phyloP scores from a whole-genome alignment of 2,329 filamentous ascomycete genomes.

The Talaromyces sp. region DNA sequence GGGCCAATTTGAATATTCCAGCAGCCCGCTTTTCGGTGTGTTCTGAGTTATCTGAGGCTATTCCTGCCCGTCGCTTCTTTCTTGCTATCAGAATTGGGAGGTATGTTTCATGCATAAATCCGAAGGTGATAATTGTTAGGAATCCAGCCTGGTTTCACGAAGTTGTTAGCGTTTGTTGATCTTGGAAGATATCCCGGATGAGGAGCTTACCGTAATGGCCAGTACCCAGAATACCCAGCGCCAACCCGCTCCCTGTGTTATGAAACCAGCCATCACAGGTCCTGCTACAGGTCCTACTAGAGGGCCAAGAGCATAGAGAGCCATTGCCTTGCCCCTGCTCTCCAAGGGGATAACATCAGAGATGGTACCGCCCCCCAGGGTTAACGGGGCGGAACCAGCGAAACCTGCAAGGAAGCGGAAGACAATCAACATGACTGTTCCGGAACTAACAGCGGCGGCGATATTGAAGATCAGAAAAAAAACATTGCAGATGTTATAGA shows the following conservation, averaged over 20 bases:
- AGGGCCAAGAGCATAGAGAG: neutral
- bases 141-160: neutral
- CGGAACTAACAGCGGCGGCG: conserved; percentile 52
- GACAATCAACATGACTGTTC: neutral
- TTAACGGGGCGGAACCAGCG: neutral
- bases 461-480: conserved; percentile 62
- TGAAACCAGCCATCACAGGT: neutral
- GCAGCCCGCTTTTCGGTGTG: neutral
- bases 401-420: neutral
- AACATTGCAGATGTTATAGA: conserved; percentile 56
- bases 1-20: neutral
- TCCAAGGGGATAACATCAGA: neutral
- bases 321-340: neutral
- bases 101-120: neutral
- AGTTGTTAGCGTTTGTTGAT: too few species aligned
- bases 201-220: neutral
- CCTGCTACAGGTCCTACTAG: neutral
- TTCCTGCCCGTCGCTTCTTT: neutral
- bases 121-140: neutral
- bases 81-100: neutral
- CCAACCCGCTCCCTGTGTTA: neutral
- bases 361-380: neutral
- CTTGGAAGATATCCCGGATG: neutral
- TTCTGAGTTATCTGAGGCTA: neutral
- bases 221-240: neutral